Evolutionary conservation across 2,329 filamentous ascomycete genomes (phyloP).

Genomic region (Pseudogymnoascus sp.): DNA sequence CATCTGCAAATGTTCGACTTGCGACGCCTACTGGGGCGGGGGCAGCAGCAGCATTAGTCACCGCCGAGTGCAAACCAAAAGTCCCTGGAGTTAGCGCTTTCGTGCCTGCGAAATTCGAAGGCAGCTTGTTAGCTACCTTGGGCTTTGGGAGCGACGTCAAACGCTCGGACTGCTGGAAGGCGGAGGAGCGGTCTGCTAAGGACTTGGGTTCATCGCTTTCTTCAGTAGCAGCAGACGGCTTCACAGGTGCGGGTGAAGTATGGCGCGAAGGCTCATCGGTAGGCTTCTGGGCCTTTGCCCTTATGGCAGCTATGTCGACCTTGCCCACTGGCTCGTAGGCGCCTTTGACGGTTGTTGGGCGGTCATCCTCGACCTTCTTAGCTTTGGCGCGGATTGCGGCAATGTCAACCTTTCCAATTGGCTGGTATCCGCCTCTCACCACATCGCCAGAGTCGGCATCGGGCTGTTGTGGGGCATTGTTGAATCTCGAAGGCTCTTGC

Average conservation of each 20-base stretch:
- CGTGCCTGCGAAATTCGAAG: conserved; percentile 71
- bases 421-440: conserved; percentile 81
- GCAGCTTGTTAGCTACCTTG: conserved; percentile 86
- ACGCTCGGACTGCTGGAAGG: conserved; percentile 69
- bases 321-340: conserved; percentile 93
- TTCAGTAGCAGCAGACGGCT: conserved; percentile 28
- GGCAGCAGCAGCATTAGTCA: conserved; percentile 40
- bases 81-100: conserved; percentile 75
- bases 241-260: conserved; percentile 37
- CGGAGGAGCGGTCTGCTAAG: conserved; percentile 67
- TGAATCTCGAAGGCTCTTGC: conserved; percentile 56
- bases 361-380: conserved; percentile 63
- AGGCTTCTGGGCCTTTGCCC: conserved; percentile 68
- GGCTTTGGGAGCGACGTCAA: conserved; percentile 87
- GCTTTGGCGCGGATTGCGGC: conserved; percentile 74
- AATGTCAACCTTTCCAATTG: conserved; percentile 96
- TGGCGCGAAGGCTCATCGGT: conserved; percentile 28
- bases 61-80: conserved; percentile 56
- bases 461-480: conserved; percentile 39
- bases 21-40: conserved; percentile 65
- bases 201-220: conserved; percentile 49
- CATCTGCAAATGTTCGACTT: conserved; percentile 87
- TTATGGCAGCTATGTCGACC: conserved; percentile 92
- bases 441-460: conserved; percentile 46
- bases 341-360: conserved; percentile 80